These are phyloP conservation scores for Periglandula ipomoeae DNA, from an alignment of 2,329 filamentous ascomycete species.

Conservation along the genomic window DNA sequence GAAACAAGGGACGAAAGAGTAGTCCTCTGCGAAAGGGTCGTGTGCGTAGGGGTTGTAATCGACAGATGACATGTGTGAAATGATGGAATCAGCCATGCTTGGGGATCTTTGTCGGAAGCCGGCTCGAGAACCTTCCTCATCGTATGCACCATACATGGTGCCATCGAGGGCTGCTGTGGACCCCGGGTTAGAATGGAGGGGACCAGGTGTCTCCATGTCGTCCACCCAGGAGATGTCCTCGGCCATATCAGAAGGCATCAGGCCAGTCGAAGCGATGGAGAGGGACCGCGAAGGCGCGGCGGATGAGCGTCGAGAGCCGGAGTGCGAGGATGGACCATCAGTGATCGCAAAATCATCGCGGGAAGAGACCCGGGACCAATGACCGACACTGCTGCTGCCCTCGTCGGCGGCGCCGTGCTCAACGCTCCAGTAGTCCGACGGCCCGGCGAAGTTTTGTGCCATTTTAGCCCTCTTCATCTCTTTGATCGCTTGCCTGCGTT, in stretches of 20 bases:
- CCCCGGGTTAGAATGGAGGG: constrained; percentile 41
- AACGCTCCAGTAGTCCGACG: constrained; percentile 70
- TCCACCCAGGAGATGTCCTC: constrained; percentile 33
- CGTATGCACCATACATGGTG: constrained; percentile 67
- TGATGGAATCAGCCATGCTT: constrained; percentile 71
- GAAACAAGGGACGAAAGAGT: constrained; percentile 88
- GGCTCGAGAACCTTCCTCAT: constrained; percentile 49
- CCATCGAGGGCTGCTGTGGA: constrained; percentile 59
- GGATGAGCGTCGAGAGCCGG: constrained; percentile 33
- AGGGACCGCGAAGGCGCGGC: constrained; percentile 37
- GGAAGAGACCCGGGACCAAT: constrained; percentile 33
- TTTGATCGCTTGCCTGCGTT: constrained; percentile 49
- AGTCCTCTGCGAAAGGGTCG: constrained; percentile 71
- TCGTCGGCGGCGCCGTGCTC: constrained; percentile 62
- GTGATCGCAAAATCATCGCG: constrained; percentile 29
- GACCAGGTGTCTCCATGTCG: constrained; percentile 44
- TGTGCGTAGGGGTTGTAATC: constrained; percentile 50
- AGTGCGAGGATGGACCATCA: constrained; percentile 27
- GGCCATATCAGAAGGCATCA: constrained; percentile 23
- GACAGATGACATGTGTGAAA: constrained; percentile 59
- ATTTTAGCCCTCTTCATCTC: constrained; percentile 48
- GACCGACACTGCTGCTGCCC: constrained; percentile 29
- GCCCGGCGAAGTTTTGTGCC: constrained; percentile 38
- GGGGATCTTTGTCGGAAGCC: constrained; percentile 59
- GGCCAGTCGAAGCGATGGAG: constrained; percentile 32